Conservation (phyloP, 1,139 yeast species). For the Debaryomycetaceae sp. region DNA sequence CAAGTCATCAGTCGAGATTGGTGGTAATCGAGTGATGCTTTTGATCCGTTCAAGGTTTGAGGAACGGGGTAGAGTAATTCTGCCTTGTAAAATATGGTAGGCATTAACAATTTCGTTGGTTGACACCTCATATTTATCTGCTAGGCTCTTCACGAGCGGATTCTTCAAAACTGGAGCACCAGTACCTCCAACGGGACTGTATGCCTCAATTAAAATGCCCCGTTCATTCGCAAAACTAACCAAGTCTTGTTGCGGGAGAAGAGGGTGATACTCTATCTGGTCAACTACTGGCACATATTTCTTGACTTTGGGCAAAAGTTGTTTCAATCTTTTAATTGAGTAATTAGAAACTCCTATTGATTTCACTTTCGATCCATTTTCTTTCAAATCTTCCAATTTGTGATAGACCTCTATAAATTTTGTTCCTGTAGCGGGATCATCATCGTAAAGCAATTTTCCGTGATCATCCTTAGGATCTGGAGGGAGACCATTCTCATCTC, state of each 20-base stretch:
- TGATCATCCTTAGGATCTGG: slow-evolving; percentile 31
- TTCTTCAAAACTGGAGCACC: slow-evolving; percentile 36
- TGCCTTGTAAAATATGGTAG: slow-evolving; percentile 34
- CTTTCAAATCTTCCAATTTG: slow-evolving; percentile 40
- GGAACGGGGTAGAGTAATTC: slow-evolving; percentile 33
- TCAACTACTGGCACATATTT: slow-evolving; percentile 29
- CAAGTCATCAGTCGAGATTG: slow-evolving; percentile 42
- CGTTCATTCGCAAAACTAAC: slow-evolving; percentile 23
- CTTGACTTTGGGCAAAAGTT: slow-evolving; percentile 24
- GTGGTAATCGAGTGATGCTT: slow-evolving; percentile 29
- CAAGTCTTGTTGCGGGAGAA: slow-evolving; percentile 36
- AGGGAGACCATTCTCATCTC: slow-evolving; percentile 38
- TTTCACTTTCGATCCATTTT: slow-evolving; percentile 24
- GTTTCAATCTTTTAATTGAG: slow-evolving; percentile 22
- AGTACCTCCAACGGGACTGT: slow-evolving; percentile 33
- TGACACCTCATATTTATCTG: slow-evolving; percentile 28
- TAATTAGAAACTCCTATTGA: slow-evolving; percentile 35
- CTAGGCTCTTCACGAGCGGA: slow-evolving; percentile 29
- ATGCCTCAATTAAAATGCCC: slow-evolving; percentile 27
- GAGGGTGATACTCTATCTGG: slow-evolving; percentile 38
- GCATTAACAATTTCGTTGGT: slow-evolving; percentile 35
- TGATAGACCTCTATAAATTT: slow-evolving; percentile 47
- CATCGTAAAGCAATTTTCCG: slow-evolving; percentile 42
- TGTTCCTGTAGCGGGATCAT: slow-evolving; percentile 35
- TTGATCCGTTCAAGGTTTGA: slow-evolving; percentile 36